Evolutionary conservation across 352 stramenopile genomes (phyloP), one percentile per base, ranked within the genome.

Genomic region (Globisporangium cystogenes): DNA sequence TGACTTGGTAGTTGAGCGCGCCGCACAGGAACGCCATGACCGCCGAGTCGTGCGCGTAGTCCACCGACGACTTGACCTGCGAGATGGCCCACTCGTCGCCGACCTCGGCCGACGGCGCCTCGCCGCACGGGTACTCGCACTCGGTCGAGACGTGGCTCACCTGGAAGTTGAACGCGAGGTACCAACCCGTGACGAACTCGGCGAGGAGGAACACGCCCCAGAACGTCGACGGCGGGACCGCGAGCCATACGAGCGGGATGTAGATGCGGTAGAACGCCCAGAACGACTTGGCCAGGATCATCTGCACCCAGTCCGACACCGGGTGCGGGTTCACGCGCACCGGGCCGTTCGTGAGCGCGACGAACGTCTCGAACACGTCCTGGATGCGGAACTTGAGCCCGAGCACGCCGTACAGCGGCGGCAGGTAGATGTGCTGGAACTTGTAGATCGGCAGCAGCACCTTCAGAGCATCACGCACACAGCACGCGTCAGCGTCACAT

Each of bases 1-100:
- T 96, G 61, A 98, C 91, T 68, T 99, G 96, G 68, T 99, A 98
- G 76, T 99, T 99, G 18, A 99, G 77, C 56, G 86, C 96, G 55
- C 94, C 96, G 35, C 93, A 82, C n/a, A 97, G 67, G 72, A 98
- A 98, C 44, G 97, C 87, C 51, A 86, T 89, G 23, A 97, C 15
- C 40, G 65, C 60, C 57, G 75, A 94, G 46, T 76, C 70, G 57
- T 96, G 77, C 43, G 66, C 74, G 72, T 98, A 98, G 68, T 98
- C 96, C 48, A 97, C 94, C 48, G 84, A 94, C 44, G 94, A 97
- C 74, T 97, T 96, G 57, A 98, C 79, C 72, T 98, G 94, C 52
- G 85, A 89, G 45, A 93, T 79, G 35, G 93, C 94, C 93, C 94
- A 98, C 62, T 97, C 90, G 58, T 96, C 87, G 0, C 78, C 62